Percentiles rank a stretch among this genome's conserved stretches.
Evolutionary conservation across 208 protist genomes (phyloP).

Genomic region (Wallacemonas sp.): DNA sequence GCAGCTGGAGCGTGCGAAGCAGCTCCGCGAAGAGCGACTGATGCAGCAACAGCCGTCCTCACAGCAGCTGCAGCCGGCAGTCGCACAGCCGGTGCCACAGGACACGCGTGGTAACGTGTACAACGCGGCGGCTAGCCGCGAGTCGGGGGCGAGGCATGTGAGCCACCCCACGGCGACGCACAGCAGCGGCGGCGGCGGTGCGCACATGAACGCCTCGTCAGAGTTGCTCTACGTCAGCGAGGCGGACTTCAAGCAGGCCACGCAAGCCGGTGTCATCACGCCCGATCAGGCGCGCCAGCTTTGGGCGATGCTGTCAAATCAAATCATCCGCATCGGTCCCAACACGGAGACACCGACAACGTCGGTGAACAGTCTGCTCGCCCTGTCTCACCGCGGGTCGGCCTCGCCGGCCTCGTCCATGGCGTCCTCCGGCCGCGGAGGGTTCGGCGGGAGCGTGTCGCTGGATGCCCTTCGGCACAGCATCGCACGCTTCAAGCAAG

Average conservation of each 20-base stretch:
- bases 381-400: conserved; percentile 22
- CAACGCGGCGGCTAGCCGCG: neutral
- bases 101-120: neutral
- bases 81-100: too few relatives aligned
- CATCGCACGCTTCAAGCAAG: conserved; percentile 71
- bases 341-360: conserved; percentile 14
- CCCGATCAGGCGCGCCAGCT: conserved; percentile 80
- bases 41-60: conserved; percentile 2
- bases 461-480: conserved; percentile 65
- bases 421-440: neutral
- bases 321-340: conserved; percentile 61
- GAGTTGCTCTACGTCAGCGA: conserved; percentile 73
- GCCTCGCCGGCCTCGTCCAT: neutral
- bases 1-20: conserved; percentile 73
- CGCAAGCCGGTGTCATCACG: conserved; percentile 74
- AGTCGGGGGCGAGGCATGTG: too few relatives aligned
- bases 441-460: conserved; percentile 61
- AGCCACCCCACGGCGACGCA: neutral
- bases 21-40: conserved; percentile 70
- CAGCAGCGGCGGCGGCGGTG: neutral
- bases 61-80: conserved; percentile 5
- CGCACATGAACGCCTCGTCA: conserved; percentile 8
- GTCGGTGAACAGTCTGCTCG: conserved; percentile 36
- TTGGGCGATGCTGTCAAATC: conserved; percentile 85
- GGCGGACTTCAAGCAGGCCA: conserved; percentile 71